Evolutionary conservation across 23 red algal species (phyloP), one percentile per base, ranked within the genome.

Genomic region (Porphyridium purpureum): DNA sequence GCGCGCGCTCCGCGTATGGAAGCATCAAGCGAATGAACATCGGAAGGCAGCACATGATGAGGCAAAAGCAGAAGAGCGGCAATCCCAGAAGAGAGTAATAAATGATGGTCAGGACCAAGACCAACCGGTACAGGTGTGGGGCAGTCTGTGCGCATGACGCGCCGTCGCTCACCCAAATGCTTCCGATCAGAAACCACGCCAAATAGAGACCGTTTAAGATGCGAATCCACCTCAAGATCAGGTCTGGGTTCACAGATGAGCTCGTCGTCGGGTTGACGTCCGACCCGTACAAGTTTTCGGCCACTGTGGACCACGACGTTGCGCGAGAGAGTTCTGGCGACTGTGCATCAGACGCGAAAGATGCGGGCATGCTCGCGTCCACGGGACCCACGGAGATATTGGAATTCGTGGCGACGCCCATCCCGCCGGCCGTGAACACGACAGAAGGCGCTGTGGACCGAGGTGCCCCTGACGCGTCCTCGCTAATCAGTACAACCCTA

Each of bases 41-140:
- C 17, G 90, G 90, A 3, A 98, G 61, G 49, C 79, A 98, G 52
- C 90, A 98, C 31, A 98, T 71, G 28, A 86, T 86, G 27, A 98
- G 47, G 57, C 77, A 84, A 58, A 98, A 81, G 57, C 70, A 74
- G 0, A 65, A 59, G 14, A 98, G 61, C 4, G 90, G 90, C 29
- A 98, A 66, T n/a, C 76, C 72, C 27, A 98, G 67, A 30, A 98
- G 74, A 6, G 74, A 72, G 48, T 79, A 98, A 64, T 98, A 98
- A 31, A 98, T 84, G 7, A 98, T 57, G 7, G 72, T 61, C 31
- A 98, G 70, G 21, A 68, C 78, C 25, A 98, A 70, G 29, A 68
- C 60, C 24, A 98, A 55, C 8, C 79, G 70, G 52, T 84, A 98
- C 34, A 98, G 62, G 47, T 85, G 64, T 7, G 90, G 79, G 0